These are phyloP conservation scores for Euphorbia peplus DNA, from an alignment of 345 rosid genomes.

Conservation along the genomic window DNA sequence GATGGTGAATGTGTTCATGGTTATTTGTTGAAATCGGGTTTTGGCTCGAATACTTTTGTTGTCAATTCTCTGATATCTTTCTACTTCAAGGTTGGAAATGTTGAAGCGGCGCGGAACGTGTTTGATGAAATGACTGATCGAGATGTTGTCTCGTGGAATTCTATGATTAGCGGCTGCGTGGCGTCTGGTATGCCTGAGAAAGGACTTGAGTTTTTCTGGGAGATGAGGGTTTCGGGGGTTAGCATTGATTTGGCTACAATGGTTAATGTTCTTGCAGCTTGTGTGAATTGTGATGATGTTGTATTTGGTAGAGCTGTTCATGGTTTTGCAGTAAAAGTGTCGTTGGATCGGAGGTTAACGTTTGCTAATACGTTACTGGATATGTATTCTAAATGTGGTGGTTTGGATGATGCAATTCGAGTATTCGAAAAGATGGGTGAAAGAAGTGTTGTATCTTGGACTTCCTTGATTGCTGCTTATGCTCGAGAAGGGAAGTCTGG, in stretches of 20 bases:
- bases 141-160: slow-evolving; percentile 72
- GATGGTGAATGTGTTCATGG: slow-evolving; percentile 64
- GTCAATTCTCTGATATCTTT: slow-evolving; percentile 50
- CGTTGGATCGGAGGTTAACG: slow-evolving; percentile 29
- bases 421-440: slow-evolving; percentile 53
- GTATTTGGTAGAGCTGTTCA: slow-evolving; percentile 49
- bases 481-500: slow-evolving; percentile 50
- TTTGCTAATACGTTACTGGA: slow-evolving; percentile 57
- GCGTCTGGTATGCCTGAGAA: slow-evolving; percentile 37
- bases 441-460: slow-evolving; percentile 62
- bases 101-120: slow-evolving; percentile 35
- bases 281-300: slow-evolving; percentile 38
- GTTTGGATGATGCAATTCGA: slow-evolving; percentile 37
- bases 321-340: slow-evolving; percentile 43
- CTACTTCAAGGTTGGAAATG: slow-evolving; percentile 43
- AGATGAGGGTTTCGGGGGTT: slow-evolving; percentile 42
- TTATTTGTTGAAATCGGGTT: slow-evolving; percentile 46
- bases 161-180: slow-evolving; percentile 51
- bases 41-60: slow-evolving; percentile 36
- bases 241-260: slow-evolving; percentile 49
- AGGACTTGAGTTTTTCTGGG: slow-evolving; percentile 39
- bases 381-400: slow-evolving; percentile 65
- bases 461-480: slow-evolving; percentile 72
- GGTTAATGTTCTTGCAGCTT: slow-evolving; percentile 49
- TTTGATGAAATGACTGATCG: slow-evolving; percentile 59